phyloP scores from a whole-genome alignment of 305 asterid species.

The Rubia tinctorum region DNA sequence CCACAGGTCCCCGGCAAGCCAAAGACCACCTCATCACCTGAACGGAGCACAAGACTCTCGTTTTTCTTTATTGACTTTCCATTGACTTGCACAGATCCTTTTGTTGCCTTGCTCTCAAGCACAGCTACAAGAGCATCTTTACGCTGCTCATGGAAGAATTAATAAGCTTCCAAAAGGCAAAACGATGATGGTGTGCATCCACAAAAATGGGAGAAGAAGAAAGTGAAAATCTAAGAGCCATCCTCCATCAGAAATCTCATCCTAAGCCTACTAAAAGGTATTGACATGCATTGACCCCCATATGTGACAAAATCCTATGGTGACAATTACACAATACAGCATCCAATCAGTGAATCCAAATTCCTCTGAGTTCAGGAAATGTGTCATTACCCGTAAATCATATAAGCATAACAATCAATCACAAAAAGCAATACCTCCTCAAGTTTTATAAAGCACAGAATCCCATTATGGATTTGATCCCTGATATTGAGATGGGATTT shows the following conservation, averaged over 20 bases:
- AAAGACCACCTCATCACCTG: slow-evolving; percentile 86
- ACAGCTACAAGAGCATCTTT: slow-evolving; percentile 62
- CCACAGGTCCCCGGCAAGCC: slow-evolving; percentile 69
- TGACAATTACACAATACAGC: background rate
- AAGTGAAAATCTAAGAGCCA: background rate
- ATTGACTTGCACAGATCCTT: slow-evolving; percentile 77
- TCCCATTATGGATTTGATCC: slow-evolving; percentile 49
- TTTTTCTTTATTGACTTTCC: slow-evolving; percentile 64
- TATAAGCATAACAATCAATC: background rate
- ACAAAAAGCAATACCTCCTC: slow-evolving; percentile 43
- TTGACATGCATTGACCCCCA: background rate
- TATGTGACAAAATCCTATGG: background rate
- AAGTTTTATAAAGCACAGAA: slow-evolving; percentile 58
- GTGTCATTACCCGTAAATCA: background rate
- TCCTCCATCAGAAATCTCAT: slow-evolving; percentile 2
- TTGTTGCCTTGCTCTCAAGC: slow-evolving; percentile 75
- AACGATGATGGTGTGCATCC: slow-evolving; percentile 21
- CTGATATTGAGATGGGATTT: slow-evolving; percentile 62
- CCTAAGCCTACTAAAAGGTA: background rate
- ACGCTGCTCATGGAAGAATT: slow-evolving; percentile 47
- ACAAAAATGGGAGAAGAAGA: background rate
- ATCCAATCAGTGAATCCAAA: background rate
- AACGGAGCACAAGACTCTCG: slow-evolving; percentile 48
- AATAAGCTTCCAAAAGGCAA: slow-evolving; percentile 20
- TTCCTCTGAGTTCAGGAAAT: background rate